A percentile compares a stretch with the other conserved stretches of the same genome.
Conservation (phyloP, 495 filamentous ascomycete genomes). For the Tuber borchii region DNA sequence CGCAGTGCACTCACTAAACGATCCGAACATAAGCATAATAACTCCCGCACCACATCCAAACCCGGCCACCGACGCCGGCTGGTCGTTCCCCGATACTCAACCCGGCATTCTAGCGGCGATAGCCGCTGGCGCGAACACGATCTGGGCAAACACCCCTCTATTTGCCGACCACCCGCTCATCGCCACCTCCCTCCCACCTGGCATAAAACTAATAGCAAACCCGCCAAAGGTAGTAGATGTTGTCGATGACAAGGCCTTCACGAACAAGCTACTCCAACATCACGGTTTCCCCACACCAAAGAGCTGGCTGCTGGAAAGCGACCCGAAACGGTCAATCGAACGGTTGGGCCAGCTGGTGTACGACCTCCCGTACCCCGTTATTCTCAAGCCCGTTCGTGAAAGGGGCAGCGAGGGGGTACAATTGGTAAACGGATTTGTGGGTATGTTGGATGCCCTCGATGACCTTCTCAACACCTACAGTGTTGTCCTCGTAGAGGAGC, state of each 20-base stretch:
- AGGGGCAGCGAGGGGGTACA: not conserved
- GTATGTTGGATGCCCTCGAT: not conserved
- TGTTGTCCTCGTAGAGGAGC: not conserved
- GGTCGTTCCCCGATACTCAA: not conserved
- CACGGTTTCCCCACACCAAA: not conserved
- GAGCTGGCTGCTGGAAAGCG: not conserved
- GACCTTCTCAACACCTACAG: not conserved
- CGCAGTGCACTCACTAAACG: not conserved
- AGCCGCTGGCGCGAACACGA: not conserved
- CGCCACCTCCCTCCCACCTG: not conserved
- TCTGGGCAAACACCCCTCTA: not conserved
- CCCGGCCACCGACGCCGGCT: not conserved
- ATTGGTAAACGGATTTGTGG: not conserved
- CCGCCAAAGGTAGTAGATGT: not conserved
- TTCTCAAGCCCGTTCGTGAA: not conserved
- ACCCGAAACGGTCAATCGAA: not conserved
- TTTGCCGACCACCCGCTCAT: not conserved
- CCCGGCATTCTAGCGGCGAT: not conserved
- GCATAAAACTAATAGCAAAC: not conserved
- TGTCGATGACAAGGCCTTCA: not conserved
- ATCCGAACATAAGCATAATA: not conserved
- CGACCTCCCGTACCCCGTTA: not conserved
- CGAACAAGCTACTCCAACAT: not conserved
- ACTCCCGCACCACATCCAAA: not conserved
- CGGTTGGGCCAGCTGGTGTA: not conserved